A percentile compares a stretch with the other conserved stretches of the same genome.
Evolutionary conservation across 78 protist species (phyloP).

Genomic region (Chrysochromulina parva): DNA sequence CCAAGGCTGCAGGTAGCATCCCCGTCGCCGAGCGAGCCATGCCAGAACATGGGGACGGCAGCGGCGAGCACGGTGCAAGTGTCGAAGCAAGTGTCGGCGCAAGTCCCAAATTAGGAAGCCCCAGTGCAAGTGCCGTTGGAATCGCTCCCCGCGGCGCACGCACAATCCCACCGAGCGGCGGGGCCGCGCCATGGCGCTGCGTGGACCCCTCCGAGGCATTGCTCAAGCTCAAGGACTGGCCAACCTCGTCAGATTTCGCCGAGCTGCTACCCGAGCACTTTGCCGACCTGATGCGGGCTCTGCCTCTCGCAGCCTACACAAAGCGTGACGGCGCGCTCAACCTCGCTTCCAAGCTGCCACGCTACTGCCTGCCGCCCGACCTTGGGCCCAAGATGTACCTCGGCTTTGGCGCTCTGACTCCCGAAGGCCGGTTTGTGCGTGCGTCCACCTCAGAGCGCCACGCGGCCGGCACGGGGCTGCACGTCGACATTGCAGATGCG

Average conservation of each 20-base stretch:
- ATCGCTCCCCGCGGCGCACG: no score
- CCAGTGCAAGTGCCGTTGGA: no score
- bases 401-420: background rate
- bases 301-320: background rate
- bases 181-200: background rate
- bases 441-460: background rate
- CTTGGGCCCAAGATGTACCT: slow-evolving; percentile 11
- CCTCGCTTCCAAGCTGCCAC: background rate
- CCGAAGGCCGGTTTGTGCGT: no score
- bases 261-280: background rate
- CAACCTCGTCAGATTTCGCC: background rate
- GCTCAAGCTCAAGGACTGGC: slow-evolving; percentile 11
- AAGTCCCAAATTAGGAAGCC: no score
- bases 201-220: background rate
- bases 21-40: no score
- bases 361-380: background rate
- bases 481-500: background rate
- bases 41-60: no score
- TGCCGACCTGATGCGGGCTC: background rate
- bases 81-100: no score
- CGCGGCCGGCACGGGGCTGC: background rate
- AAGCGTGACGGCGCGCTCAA: background rate
- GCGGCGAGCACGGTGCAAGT: no score
- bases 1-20: no score
- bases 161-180: background rate